phyloP scores from a whole-genome alignment of 1,284 basidiomycete species.

The Exobasidium rhododendri region DNA sequence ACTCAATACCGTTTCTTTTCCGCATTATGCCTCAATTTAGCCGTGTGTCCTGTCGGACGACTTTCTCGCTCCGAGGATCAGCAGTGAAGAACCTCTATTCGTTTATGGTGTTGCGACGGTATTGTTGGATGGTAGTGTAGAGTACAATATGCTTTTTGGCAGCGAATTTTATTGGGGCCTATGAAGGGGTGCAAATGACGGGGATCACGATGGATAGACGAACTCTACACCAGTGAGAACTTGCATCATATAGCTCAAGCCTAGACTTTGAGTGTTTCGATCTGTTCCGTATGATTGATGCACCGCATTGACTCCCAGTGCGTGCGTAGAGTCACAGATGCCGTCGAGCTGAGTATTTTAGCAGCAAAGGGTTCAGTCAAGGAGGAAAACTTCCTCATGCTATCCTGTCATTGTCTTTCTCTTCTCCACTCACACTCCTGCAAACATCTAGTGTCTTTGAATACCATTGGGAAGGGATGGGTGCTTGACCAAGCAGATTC shows the following conservation, averaged over 20 bases:
- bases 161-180: too few species aligned
- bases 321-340: constrained; percentile 6
- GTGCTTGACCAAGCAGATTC: constrained; percentile 22
- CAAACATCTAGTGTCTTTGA: constrained; percentile 50
- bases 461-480: constrained; percentile 37
- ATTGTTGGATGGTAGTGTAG: too few species aligned
- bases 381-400: too few species aligned
- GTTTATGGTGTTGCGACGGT: too few species aligned
- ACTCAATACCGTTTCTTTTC: too few species aligned
- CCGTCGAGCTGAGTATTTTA: background rate
- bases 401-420: too few species aligned
- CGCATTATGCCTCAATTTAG: too few species aligned
- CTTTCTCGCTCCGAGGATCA: too few species aligned
- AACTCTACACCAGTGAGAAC: background rate
- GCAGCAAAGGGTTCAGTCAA: background rate
- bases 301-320: background rate
- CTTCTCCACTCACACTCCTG: constrained; percentile 29
- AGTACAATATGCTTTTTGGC: too few species aligned
- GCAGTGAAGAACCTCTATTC: too few species aligned
- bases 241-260: background rate
- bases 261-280: background rate
- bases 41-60: too few species aligned
- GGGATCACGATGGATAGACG: background rate
- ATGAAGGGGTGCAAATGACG: background rate
- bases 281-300: background rate